Percentiles rank a stretch among this genome's conserved stretches.
Evolutionary conservation across 306 rosid genomes (phyloP).

Genomic region (Prunus mira): DNA sequence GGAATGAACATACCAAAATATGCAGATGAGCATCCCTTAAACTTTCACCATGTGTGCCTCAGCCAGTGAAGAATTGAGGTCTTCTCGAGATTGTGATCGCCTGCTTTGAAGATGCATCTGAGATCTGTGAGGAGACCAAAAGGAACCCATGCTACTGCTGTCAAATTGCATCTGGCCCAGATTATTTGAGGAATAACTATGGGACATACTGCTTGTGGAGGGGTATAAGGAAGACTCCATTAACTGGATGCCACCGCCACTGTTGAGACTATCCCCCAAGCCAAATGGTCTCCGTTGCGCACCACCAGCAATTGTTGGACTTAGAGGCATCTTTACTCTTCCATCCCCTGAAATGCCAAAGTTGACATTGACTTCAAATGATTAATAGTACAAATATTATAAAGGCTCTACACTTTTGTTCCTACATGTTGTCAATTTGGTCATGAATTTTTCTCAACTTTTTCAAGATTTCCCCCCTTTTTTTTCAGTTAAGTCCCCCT

Average conservation of each 20-base stretch:
- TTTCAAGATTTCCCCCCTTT: not conserved
- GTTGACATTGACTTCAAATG: conserved; percentile 17
- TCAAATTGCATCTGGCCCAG: conserved; percentile 86
- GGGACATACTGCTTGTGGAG: conserved; percentile 60
- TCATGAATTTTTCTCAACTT: not conserved
- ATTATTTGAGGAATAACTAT: conserved; percentile 79
- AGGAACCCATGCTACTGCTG: conserved; percentile 49
- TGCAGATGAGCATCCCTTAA: conserved; percentile 39
- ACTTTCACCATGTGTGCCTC: conserved; percentile 76
- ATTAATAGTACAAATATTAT: not conserved
- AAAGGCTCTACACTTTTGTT: not conserved
- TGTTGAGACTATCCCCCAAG: conserved; percentile 44
- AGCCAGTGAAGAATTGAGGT: conserved; percentile 66
- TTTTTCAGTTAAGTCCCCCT: not conserved
- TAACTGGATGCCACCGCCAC: conserved; percentile 57
- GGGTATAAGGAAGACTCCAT: conserved; percentile 63
- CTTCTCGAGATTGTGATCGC: conserved; percentile 97
- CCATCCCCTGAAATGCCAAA: conserved; percentile 63
- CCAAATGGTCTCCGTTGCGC: conserved; percentile 57
- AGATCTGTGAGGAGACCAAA: conserved; percentile 79
- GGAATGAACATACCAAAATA: conserved; percentile 45
- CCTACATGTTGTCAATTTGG: not conserved
- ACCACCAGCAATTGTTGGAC: conserved; percentile 70
- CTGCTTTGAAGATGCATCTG: conserved; percentile 95
- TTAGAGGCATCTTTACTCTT: conserved; percentile 80